Evolutionary conservation across 192 early-diverging fungal genomes (phyloP), one percentile per base, ranked within the genome.

Genomic region (Coemansia sp.): DNA sequence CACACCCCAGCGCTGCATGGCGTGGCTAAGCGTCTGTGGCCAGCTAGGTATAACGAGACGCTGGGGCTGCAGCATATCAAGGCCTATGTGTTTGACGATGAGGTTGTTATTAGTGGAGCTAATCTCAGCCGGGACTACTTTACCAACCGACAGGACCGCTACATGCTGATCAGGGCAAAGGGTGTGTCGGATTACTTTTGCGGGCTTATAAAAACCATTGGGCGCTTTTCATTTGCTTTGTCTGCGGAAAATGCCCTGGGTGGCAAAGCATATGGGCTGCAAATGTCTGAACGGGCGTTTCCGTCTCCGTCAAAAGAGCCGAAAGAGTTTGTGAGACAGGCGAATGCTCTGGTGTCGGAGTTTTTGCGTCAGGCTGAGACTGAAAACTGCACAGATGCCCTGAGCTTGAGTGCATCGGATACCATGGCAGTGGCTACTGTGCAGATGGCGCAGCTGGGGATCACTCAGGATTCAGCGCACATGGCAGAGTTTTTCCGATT

Each of bases 51-150:
- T 55, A 97, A 92, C 60, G 97, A 99, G 71, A 83, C 79, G 5
- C 85, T 96, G 68, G 97, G 94, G 0, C 68, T 99, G 53, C 87
- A 92, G 83, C 97, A 99, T 58, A 85, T 96, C 53, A 99, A 99
- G 65, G 77, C 84, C 6, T 97, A 94, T 65, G 74, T 87, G 2
- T 92, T 94, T 67, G 95, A 98, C 64, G 81, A 95, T 55, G 67
- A 90, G 22, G 80, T 93, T 33, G 76, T 98, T 35, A 37, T 75
- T 2, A 67, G 57, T 70, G 93, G 95, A 0, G 97, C 94, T 7
- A 97, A 97, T 53, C 76, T 97, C 47, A 93, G 84, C 64, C 79
- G 76, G 13, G 94, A 99, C 58, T 99, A 99, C 64, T 99, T 99
- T 78, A 85, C 82, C 13, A 83, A 91, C 73, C 81, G 96, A 7